A percentile compares a stretch with the other conserved stretches of the same genome.
phyloP scores from a whole-genome alignment of 345 rosid genomes.

The Hypericum androsaemum region DNA sequence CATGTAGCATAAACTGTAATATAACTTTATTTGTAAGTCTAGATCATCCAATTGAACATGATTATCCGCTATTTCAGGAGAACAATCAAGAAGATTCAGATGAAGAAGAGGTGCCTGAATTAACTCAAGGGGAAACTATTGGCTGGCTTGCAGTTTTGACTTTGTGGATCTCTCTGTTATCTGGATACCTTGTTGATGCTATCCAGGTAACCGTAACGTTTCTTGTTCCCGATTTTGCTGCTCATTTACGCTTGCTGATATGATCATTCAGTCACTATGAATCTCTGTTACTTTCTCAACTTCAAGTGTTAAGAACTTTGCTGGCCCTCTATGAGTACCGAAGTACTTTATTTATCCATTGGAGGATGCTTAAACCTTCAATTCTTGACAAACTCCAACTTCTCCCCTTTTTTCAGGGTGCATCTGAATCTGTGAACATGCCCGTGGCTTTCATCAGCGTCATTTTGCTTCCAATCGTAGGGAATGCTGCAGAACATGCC shows the following conservation, averaged over 20 bases:
- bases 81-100: constrained; percentile 20
- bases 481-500: constrained; percentile 55
- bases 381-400: background rate
- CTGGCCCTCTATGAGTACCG: too few relatives aligned
- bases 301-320: background rate
- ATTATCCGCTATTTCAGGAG: background rate
- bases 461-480: constrained; percentile 40
- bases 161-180: constrained; percentile 33
- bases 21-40: too few relatives aligned
- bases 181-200: constrained; percentile 37
- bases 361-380: too few relatives aligned
- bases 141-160: constrained; percentile 35
- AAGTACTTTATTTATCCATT: too few relatives aligned
- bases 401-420: constrained; percentile 25
- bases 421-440: constrained; percentile 32
- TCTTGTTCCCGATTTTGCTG: background rate
- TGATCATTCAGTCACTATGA: constrained; percentile 1
- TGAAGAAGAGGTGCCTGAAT: constrained; percentile 32
- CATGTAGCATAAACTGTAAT: too few relatives aligned
- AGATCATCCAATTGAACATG: background rate
- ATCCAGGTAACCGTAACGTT: constrained; percentile 26
- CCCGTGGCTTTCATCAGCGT: constrained; percentile 43
- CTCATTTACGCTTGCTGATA: background rate
- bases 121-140: constrained; percentile 35
- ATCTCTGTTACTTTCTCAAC: background rate